These are phyloP conservation scores for Petunia axillaris DNA, from an alignment of 257 asterid genomes.

Conservation along the genomic window DNA sequence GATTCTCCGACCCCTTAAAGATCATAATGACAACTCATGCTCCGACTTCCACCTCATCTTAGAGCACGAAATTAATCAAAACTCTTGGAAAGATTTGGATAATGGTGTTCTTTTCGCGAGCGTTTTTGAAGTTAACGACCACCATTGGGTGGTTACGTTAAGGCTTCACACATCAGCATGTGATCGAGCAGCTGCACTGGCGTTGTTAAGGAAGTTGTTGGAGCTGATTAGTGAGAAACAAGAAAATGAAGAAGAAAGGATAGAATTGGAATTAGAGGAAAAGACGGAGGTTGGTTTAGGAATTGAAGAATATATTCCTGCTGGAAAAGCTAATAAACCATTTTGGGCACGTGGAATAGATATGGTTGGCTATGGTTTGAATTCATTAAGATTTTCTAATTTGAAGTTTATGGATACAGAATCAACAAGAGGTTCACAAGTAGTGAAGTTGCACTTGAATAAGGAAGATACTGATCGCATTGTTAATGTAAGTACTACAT, in stretches of 20 bases:
- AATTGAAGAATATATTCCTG: constrained; percentile 73
- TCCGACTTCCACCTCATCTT: constrained; percentile 67
- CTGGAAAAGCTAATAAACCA: constrained; percentile 65
- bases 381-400: constrained; percentile 67
- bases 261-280: constrained; percentile 31
- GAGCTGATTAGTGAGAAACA: constrained; percentile 35
- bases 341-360: constrained; percentile 94
- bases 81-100: constrained; percentile 50
- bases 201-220: constrained; percentile 59
- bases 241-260: constrained; percentile 28
- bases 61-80: constrained; percentile 72
- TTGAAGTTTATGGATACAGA: constrained; percentile 52
- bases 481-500: constrained; percentile 56
- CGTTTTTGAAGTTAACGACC: constrained; percentile 44
- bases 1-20: constrained; percentile 46
- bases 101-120: constrained; percentile 64
- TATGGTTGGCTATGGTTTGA: constrained; percentile 78
- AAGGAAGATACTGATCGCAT: constrained; percentile 55
- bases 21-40: constrained; percentile 24
- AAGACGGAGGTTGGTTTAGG: constrained; percentile 49
- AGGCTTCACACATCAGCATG: constrained; percentile 83
- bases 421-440: constrained; percentile 61
- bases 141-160: constrained; percentile 53
- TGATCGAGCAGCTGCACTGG: constrained; percentile 69
- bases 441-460: constrained; percentile 60